These are phyloP conservation scores for Pseudocercospora cruenta DNA, from an alignment of 2,329 filamentous ascomycete species.

Conservation along the genomic window DNA sequence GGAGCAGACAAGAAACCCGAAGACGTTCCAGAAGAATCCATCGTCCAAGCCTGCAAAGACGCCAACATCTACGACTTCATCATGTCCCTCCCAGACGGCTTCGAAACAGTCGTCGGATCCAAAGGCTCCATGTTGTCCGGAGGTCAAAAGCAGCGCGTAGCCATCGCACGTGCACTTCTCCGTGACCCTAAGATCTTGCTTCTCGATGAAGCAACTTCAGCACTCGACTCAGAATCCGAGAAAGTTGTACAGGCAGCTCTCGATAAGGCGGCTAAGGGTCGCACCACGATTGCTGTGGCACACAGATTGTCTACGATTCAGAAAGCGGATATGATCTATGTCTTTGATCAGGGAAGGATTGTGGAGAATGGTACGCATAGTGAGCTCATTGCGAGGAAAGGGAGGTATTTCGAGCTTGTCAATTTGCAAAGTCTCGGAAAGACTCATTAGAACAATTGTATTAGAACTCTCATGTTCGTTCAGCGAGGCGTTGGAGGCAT, in stretches of 20 bases:
- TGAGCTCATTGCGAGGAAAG: conserved; percentile 45
- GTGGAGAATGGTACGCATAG: conserved; percentile 85
- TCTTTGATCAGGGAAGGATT: conserved; percentile 88
- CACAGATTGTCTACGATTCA: conserved; percentile 92
- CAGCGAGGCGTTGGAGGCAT: background rate
- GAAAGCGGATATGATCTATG: conserved; percentile 91
- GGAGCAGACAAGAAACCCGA: conserved; percentile 64
- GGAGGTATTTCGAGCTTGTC: conserved; percentile 47
- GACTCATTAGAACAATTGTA: conserved; percentile 13
- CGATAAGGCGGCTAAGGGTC: conserved; percentile 77
- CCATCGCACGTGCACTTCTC: conserved; percentile 87
- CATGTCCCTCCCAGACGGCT: conserved; percentile 69
- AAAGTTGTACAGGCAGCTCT: conserved; percentile 80
- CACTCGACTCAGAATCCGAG: conserved; percentile 74
- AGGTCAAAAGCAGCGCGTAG: conserved; percentile 92
- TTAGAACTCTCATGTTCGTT: background rate
- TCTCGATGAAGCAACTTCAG: conserved; percentile 73
- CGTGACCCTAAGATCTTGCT: conserved; percentile 88
- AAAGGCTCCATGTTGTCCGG: conserved; percentile 86
- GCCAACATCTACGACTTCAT: conserved; percentile 95
- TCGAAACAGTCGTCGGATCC: conserved; percentile 65
- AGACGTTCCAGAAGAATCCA: conserved; percentile 69
- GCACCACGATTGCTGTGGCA: conserved; percentile 82
- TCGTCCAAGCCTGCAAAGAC: conserved; percentile 81
- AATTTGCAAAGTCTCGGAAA: conserved; percentile 43